Conservation (phyloP, 805 yeast genomes). For the Candida palmyrensis region DNA sequence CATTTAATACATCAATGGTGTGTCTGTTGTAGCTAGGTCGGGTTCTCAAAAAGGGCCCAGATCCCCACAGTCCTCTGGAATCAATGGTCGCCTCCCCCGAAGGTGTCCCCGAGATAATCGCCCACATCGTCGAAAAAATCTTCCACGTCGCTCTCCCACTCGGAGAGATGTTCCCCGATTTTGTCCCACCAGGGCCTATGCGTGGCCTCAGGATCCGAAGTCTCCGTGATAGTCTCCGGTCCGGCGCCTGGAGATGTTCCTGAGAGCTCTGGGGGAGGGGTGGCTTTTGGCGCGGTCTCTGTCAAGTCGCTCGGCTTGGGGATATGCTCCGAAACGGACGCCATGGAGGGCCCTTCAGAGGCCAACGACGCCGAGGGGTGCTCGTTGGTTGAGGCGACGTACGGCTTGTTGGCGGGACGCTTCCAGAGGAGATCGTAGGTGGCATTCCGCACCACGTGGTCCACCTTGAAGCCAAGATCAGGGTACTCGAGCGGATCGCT, state of each 20-base stretch:
- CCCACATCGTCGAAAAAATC: conserved; percentile 11
- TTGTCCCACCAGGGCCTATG: conserved; percentile 5
- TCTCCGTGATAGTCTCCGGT: background rate
- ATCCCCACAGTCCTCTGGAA: too few relatives aligned
- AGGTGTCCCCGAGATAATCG: conserved; percentile 11
- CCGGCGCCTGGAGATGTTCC: too few relatives aligned
- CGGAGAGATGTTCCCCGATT: conserved; percentile 13
- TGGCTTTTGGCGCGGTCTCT: background rate
- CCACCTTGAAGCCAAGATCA: conserved; percentile 41
- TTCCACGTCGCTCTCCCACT: conserved; percentile 12
- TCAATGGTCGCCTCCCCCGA: too few relatives aligned
- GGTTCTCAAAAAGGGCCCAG: too few relatives aligned
- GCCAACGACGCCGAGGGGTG: conserved; percentile 19
- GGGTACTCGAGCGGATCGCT: conserved; percentile 45
- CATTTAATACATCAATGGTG: too few relatives aligned
- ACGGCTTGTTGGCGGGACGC: conserved; percentile 7
- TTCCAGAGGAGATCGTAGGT: conserved; percentile 47
- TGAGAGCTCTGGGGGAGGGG: conserved; percentile 1
- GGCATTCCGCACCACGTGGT: conserved; percentile 41
- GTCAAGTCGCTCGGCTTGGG: conserved; percentile 25
- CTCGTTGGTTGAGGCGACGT: conserved; percentile 16
- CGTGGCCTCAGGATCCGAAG: conserved; percentile 1
- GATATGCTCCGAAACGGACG: conserved; percentile 10
- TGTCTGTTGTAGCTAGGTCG: too few relatives aligned
- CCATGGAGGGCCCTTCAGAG: conserved; percentile 17